phyloP scores from a whole-genome alignment of 768 basidiomycete species.

The Mycena rosella region DNA sequence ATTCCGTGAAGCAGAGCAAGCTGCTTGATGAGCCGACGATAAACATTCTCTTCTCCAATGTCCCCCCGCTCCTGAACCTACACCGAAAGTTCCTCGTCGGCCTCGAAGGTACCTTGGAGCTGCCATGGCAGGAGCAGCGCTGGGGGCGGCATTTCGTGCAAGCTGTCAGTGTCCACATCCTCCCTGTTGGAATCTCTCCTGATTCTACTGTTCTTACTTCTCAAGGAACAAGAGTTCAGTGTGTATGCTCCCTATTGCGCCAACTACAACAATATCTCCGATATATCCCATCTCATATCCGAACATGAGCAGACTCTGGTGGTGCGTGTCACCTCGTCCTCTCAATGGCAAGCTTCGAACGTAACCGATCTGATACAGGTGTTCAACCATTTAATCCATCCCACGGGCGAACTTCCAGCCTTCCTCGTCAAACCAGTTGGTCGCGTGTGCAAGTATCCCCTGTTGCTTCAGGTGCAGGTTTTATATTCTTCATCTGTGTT shows the following conservation, averaged over 20 bases:
- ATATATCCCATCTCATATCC: neutral
- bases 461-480: too few relatives aligned
- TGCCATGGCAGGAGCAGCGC: conserved; percentile 84
- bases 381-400: conserved; percentile 87
- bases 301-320: neutral
- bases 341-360: too few relatives aligned
- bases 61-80: conserved; percentile 92
- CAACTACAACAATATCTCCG: neutral
- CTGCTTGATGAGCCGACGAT: too few relatives aligned
- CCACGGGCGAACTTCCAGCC: too few relatives aligned
- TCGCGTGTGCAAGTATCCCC: too few relatives aligned
- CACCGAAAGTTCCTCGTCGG: conserved; percentile 93
- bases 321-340: neutral
- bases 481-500: too few relatives aligned
- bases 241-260: neutral
- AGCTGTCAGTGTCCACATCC: conserved; percentile 68
- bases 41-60: too few relatives aligned
- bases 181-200: neutral
- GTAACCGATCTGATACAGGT: conserved; percentile 58
- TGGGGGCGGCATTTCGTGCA: conserved; percentile 90
- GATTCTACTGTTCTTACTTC: neutral
- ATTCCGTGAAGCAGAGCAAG: too few relatives aligned
- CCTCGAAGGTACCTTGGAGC: conserved; percentile 85
- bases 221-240: neutral
- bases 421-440: too few relatives aligned